Conservation (phyloP, 2,329 filamentous ascomycete species). For the Stagonosporopsis vannaccii region DNA sequence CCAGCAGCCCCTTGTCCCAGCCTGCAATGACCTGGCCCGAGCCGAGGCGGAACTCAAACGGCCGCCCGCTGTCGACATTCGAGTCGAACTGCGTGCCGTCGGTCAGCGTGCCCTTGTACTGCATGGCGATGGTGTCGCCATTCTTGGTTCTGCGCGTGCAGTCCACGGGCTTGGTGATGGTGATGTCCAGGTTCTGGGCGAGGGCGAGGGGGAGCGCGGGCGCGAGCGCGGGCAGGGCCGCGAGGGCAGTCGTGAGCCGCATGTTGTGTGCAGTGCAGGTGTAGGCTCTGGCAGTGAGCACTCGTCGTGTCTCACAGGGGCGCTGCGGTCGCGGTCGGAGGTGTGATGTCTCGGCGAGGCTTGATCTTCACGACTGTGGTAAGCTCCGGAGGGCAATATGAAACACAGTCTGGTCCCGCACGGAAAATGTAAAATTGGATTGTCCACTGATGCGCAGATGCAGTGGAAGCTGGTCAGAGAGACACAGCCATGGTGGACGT, state of each 20-base stretch:
- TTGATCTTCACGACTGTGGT: conserved; percentile 1
- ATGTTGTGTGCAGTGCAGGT: conserved; percentile 23
- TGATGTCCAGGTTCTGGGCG: conserved; percentile 48
- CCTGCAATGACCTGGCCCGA: conserved; percentile 87
- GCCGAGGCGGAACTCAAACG: conserved; percentile 82
- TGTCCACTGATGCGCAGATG: neutral
- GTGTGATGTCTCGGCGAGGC: conserved; percentile 11
- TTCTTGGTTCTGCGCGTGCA: conserved; percentile 55
- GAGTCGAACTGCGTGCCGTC: conserved; percentile 85
- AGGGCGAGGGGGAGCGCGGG: conserved; percentile 31
- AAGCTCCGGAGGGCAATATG: conserved; percentile 13
- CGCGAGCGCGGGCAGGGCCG: conserved; percentile 35
- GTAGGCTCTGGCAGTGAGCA: neutral
- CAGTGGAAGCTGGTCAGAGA: neutral
- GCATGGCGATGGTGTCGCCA: conserved; percentile 57
- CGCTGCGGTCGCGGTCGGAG: conserved; percentile 2
- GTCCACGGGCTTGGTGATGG: conserved; percentile 51
- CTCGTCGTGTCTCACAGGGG: neutral
- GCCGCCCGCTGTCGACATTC: conserved; percentile 76
- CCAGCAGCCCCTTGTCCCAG: conserved; percentile 88
- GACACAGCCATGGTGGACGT: neutral
- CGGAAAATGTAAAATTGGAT: neutral
- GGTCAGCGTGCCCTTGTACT: conserved; percentile 59
- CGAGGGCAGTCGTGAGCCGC: conserved; percentile 32
- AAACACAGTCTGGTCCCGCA: conserved; percentile 5